phyloP scores from a whole-genome alignment of 345 rosid species.

The Lenwebbia sp. region DNA sequence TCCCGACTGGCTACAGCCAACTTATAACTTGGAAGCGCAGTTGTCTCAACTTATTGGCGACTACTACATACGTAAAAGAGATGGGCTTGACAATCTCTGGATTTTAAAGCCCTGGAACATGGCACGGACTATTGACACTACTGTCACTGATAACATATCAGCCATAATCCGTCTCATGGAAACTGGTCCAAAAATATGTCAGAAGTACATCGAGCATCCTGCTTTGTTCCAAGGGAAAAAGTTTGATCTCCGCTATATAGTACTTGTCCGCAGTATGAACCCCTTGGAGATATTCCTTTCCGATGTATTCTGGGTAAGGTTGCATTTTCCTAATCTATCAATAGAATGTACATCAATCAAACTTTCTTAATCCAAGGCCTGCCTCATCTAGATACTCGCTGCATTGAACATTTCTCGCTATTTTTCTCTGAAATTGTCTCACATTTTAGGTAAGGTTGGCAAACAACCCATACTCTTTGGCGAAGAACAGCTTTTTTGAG shows the following conservation, averaged over 20 bases:
- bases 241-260: conserved; percentile 80
- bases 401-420: background rate
- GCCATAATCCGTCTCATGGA: conserved; percentile 91
- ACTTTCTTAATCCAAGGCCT: background rate
- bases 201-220: conserved; percentile 91
- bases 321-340: background rate
- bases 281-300: conserved; percentile 75
- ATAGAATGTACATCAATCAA: background rate
- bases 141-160: conserved; percentile 63
- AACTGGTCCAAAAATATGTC: conserved; percentile 98
- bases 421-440: background rate
- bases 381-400: background rate
- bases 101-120: conserved; percentile 98
- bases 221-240: conserved; percentile 73
- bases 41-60: conserved; percentile 79
- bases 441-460: conserved; percentile 77
- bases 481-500: conserved; percentile 68
- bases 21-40: conserved; percentile 79
- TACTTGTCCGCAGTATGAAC: conserved; percentile 57
- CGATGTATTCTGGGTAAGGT: conserved; percentile 82
- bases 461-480: conserved; percentile 72
- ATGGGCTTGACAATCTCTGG: conserved; percentile 65
- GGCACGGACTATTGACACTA: conserved; percentile 95
- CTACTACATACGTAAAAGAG: conserved; percentile 49
- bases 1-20: conserved; percentile 84